Evolutionary conservation across 202 grass and related monocot species (phyloP).

Genomic region (Panicum hallii): DNA sequence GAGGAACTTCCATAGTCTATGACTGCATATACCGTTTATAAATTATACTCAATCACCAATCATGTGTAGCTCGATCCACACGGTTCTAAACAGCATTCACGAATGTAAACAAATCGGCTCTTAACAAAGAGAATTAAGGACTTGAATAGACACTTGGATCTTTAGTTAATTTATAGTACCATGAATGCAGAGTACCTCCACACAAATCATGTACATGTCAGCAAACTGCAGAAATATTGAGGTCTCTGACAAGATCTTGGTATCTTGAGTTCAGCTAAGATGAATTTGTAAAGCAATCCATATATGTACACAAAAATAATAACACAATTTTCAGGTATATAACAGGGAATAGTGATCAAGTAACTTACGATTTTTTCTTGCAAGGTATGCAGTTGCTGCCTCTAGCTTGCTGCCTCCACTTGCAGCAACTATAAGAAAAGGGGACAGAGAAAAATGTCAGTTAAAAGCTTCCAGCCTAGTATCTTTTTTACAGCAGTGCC

Average conservation of each 20-base stretch:
- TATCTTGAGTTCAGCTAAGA: conserved; percentile 12
- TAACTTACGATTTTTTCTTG: conserved; percentile 70
- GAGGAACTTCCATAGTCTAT: not conserved
- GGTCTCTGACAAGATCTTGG: conserved; percentile 10
- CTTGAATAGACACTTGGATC: not conserved
- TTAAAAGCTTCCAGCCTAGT: conserved; percentile 22
- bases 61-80: not conserved
- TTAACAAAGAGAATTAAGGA: conserved; percentile 14
- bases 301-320: not conserved
- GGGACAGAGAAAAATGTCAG: conserved; percentile 24
- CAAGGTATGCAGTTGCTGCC: conserved; percentile 65
- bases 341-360: conserved; percentile 19
- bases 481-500: not conserved
- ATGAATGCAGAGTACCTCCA: not conserved
- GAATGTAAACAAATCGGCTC: conserved; percentile 1
- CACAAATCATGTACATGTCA: conserved; percentile 22
- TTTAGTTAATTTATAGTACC: not conserved
- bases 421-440: conserved; percentile 61
- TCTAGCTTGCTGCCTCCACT: conserved; percentile 72
- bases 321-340: not conserved
- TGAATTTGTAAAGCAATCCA: not conserved
- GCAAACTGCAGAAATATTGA: conserved; percentile 4
- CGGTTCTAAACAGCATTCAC: not conserved
- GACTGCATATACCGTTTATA: not conserved
- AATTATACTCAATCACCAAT: not conserved